These are phyloP conservation scores for Thinopyrum elongatum DNA, from an alignment of 176 grass and related monocot species.

Conservation along the genomic window DNA sequence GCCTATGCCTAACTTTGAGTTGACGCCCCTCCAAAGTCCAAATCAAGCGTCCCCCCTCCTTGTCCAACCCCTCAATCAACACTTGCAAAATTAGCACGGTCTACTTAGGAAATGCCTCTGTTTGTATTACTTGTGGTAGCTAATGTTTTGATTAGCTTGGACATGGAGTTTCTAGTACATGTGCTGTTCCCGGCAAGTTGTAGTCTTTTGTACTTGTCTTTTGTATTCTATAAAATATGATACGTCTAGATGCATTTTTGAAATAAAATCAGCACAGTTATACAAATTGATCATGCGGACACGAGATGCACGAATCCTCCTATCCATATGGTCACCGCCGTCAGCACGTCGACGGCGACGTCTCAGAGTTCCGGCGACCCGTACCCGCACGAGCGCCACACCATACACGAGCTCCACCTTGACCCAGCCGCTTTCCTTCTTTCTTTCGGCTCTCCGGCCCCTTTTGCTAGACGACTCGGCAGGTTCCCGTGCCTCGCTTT, in stretches of 20 bases:
- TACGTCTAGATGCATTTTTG: too few relatives aligned
- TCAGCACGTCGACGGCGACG: slow-evolving; percentile 24
- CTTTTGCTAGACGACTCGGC: background rate
- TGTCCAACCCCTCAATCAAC: background rate
- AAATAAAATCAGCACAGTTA: too few relatives aligned
- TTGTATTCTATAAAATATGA: too few relatives aligned
- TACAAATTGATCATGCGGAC: background rate
- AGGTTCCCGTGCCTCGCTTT: background rate
- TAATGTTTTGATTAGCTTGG: too few relatives aligned
- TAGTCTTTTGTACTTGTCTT: too few relatives aligned
- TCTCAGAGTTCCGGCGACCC: background rate
- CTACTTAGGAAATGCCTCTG: too few relatives aligned
- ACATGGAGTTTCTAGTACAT: too few relatives aligned
- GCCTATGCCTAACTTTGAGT: slow-evolving; percentile 21
- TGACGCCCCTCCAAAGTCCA: slow-evolving; percentile 25
- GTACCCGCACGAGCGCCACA: slow-evolving; percentile 3
- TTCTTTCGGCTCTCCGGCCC: background rate
- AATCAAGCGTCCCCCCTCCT: slow-evolving; percentile 3
- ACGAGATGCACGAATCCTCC: background rate
- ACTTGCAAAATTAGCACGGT: background rate
- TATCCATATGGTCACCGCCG: background rate
- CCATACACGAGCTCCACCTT: slow-evolving; percentile 19
- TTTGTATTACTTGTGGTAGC: too few relatives aligned
- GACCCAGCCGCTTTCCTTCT: background rate
- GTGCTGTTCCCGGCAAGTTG: too few relatives aligned